These are phyloP conservation scores for Microdochium bolleyi DNA, from an alignment of 2,329 filamentous ascomycete genomes.

Conservation along the genomic window DNA sequence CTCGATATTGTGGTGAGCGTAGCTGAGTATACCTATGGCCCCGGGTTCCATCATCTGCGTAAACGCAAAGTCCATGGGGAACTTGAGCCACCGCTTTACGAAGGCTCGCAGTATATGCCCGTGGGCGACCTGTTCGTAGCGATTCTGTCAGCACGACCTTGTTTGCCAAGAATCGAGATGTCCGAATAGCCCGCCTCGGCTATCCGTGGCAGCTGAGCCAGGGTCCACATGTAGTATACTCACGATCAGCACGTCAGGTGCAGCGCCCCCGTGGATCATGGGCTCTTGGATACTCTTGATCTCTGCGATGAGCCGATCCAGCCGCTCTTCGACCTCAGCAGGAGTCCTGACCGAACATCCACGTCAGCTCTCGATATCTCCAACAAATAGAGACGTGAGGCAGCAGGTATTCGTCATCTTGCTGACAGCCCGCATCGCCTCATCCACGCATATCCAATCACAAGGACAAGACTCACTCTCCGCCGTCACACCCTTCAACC, in stretches of 20 bases:
- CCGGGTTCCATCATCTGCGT: neutral
- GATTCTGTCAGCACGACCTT: neutral
- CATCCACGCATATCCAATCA: no score
- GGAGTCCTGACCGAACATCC: slow-evolving; percentile 39
- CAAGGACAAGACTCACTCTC: neutral
- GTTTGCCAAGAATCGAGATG: no score
- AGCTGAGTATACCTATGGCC: neutral
- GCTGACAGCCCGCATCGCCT: no score
- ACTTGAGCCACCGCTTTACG: slow-evolving; percentile 45
- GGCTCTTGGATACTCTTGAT: slow-evolving; percentile 38
- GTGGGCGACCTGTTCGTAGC: slow-evolving; percentile 16
- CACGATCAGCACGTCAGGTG: slow-evolving; percentile 40
- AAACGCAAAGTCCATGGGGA: slow-evolving; percentile 9
- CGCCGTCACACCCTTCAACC: slow-evolving; percentile 11
- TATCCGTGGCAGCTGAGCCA: no score
- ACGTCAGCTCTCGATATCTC: slow-evolving; percentile 22
- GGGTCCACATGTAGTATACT: no score
- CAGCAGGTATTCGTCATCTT: no score
- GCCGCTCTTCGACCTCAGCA: slow-evolving; percentile 33
- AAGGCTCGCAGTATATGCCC: slow-evolving; percentile 46
- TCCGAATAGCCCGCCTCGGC: no score
- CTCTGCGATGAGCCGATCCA: slow-evolving; percentile 40
- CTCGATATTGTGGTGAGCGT: neutral
- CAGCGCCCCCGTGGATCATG: slow-evolving; percentile 21
- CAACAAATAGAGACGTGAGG: neutral